Conservation (phyloP, 1,139 yeast genomes). For the Candida frijolesensis region DNA sequence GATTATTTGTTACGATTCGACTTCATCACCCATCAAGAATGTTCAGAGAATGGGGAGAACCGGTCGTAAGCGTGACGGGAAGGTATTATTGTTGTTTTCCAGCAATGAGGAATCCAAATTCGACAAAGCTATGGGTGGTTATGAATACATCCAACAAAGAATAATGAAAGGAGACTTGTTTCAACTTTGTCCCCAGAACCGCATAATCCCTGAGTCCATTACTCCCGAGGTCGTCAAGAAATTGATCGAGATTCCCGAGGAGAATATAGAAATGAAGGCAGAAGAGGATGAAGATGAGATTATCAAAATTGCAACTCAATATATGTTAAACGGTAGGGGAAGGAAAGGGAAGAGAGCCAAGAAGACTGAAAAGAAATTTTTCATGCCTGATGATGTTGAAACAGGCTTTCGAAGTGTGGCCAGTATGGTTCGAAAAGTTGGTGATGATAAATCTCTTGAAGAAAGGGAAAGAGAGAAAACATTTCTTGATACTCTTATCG, state of each 20-base stretch:
- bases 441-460: constrained; percentile 18
- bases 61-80: constrained; percentile 92
- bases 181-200: constrained; percentile 48
- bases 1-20: constrained; percentile 89
- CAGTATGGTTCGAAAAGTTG: constrained; percentile 42
- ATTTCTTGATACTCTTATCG: constrained; percentile 25
- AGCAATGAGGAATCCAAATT: constrained; percentile 78
- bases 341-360: constrained; percentile 30
- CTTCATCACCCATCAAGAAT: constrained; percentile 90
- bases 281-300: constrained; percentile 69
- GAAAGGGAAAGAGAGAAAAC: constrained; percentile 16
- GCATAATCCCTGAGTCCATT: constrained; percentile 64
- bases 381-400: constrained; percentile 79
- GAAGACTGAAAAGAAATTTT: constrained; percentile 46
- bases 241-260: constrained; percentile 68
- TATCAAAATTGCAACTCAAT: constrained; percentile 59
- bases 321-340: constrained; percentile 32
- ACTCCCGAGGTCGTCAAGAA: constrained; percentile 59
- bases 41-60: constrained; percentile 98
- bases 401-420: constrained; percentile 69
- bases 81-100: constrained; percentile 75
- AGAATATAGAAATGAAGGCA: constrained; percentile 55
- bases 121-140: constrained; percentile 83
- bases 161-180: constrained; percentile 48
- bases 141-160: constrained; percentile 72